Evolutionary conservation across 306 rosid species (phyloP), one percentile per base, ranked within the genome.

Genomic region (Neltuma alba): DNA sequence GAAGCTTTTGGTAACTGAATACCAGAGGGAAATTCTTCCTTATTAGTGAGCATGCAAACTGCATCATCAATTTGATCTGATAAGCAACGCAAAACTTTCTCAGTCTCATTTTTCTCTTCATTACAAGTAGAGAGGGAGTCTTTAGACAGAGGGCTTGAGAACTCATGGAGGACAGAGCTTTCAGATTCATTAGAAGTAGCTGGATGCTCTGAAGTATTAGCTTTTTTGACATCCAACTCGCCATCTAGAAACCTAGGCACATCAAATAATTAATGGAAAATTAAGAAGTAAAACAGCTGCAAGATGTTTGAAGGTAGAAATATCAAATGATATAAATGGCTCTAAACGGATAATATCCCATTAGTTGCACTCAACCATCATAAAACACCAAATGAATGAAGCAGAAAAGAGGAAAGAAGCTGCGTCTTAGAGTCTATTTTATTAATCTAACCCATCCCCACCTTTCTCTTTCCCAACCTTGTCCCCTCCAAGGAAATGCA

Each of bases 241-340:
- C 99, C 99, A 80, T 88, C 96, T 81, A 93, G 83, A 87, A 88
- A 93, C 88, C 99, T 96, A 83, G 73, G 67, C 78, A 85, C 37
- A 70, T 21, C 74, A 37, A 44, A 45, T 61, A 61, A 60, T 63
- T 62, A 76, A 82, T 25, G 45, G 67, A 77, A 78, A 79, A 25
- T 37, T 70, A 28, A 20, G 78, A 75, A 75, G 47, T 55, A n/a
- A 55, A 20, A 79, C 50, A 52, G 30, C 3, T 10, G 3, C 45
- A 71, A 34, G 62, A 73, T 42, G 61, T 42, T 83, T 83, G 44
- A 38, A 71, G 65, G 69, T 40, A 60, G 65, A 82, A 79, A 58
- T 66, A 72, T 66, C 42, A 79, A 65, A 79, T 28, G 45, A 75
- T 76, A n/a, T 40, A 66, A 31, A 67, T 41, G 68, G 58, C 67